Conservation (phyloP, 805 yeast species). For the Nakazawaea laoshanensis region DNA sequence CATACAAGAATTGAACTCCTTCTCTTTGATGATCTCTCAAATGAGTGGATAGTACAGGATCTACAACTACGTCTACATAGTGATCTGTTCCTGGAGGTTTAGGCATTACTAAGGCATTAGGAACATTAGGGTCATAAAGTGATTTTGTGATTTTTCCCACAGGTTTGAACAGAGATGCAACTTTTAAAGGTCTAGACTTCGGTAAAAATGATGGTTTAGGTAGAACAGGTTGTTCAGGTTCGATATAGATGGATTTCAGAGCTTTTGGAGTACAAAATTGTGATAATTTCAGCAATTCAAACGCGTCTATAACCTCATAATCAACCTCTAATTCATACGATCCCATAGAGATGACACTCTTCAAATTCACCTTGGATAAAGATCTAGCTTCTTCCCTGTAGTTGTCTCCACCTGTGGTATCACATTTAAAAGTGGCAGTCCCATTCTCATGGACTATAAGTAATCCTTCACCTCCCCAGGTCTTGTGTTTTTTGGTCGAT, state of each 20-base stretch:
- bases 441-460: conserved; percentile 25
- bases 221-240: background rate
- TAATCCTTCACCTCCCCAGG: conserved; percentile 92
- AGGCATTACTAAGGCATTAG: conserved; percentile 34
- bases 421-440: conserved; percentile 22
- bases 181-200: conserved; percentile 1
- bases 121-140: conserved; percentile 26
- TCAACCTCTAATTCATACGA: conserved; percentile 57
- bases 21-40: conserved; percentile 83
- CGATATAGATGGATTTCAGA: background rate
- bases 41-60: conserved; percentile 40
- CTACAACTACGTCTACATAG: conserved; percentile 45
- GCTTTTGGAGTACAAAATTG: background rate
- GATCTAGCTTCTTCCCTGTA: conserved; percentile 13
- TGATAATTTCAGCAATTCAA: conserved; percentile 14
- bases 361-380: conserved; percentile 15
- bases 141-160: conserved; percentile 20
- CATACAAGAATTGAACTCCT: conserved; percentile 76
- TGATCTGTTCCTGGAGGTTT: conserved; percentile 12
- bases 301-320: conserved; percentile 25
- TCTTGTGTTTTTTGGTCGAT: conserved; percentile 71
- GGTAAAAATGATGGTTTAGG: background rate
- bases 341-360: conserved; percentile 42
- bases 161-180: no score
- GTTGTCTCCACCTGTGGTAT: conserved; percentile 18